A percentile compares a stretch with the other conserved stretches of the same genome.
Conservation (phyloP, 495 filamentous ascomycete genomes). For the Pseudomonodictys pantanalensis region DNA sequence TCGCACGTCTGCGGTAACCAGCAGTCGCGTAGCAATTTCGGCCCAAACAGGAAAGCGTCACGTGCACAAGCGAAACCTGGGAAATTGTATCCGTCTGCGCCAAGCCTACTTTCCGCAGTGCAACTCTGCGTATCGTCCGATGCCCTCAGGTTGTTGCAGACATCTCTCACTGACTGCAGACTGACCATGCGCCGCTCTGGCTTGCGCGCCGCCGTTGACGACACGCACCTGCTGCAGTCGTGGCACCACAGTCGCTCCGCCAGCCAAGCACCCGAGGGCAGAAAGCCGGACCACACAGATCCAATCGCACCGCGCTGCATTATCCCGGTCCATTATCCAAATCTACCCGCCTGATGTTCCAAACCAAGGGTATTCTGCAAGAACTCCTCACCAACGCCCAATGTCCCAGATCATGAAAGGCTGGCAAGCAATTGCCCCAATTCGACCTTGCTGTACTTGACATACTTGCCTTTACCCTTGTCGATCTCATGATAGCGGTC, state of each 20-base stretch:
- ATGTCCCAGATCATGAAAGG: slow-evolving; percentile 25
- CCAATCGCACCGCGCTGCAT: slow-evolving; percentile 11
- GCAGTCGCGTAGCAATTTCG: slow-evolving; percentile 17
- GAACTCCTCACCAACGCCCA: background rate
- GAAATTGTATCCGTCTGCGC: too few species aligned
- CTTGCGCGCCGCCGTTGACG: too few species aligned
- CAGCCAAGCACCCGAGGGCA: too few species aligned
- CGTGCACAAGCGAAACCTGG: background rate
- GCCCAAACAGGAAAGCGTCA: slow-evolving; percentile 19
- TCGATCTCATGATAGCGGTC: slow-evolving; percentile 98
- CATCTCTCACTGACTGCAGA: too few species aligned
- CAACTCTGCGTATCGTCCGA: background rate
- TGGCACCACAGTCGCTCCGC: too few species aligned
- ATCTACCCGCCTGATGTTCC: slow-evolving; percentile 11
- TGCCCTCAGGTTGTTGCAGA: too few species aligned
- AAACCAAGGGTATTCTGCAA: slow-evolving; percentile 31
- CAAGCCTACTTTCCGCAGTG: too few species aligned
- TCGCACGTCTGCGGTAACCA: slow-evolving; percentile 1
- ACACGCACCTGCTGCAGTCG: too few species aligned
- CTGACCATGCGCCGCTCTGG: too few species aligned
- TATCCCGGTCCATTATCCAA: background rate
- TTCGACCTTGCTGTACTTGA: slow-evolving; percentile 83
- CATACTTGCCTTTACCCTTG: slow-evolving; percentile 94
- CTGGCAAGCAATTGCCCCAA: slow-evolving; percentile 38
- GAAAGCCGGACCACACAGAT: slow-evolving; percentile 3